Evolutionary conservation across 2,329 filamentous ascomycete species (phyloP).

Genomic region (Colletotrichum australisinense): DNA sequence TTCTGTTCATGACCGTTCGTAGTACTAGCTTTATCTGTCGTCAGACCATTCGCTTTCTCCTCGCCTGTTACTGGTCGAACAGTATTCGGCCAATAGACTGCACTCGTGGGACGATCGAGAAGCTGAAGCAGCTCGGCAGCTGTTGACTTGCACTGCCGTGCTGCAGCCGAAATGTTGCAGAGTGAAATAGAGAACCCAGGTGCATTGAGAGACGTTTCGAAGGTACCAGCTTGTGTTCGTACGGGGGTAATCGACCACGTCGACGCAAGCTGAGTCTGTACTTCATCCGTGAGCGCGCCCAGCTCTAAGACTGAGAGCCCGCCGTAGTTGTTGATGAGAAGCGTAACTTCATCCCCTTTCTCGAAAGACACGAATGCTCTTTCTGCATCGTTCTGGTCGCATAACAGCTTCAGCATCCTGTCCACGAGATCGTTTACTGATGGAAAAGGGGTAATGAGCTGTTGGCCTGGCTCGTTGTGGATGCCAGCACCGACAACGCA

Average conservation of each 20-base stretch:
- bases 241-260: conserved; percentile 60
- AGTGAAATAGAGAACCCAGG: conserved; percentile 67
- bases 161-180: conserved; percentile 57
- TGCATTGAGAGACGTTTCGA: conserved; percentile 65
- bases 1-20: not conserved
- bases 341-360: conserved; percentile 55
- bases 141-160: conserved; percentile 38
- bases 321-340: conserved; percentile 69
- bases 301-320: conserved; percentile 66
- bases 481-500: conserved; percentile 65
- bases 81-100: conserved; percentile 60
- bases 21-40: not conserved
- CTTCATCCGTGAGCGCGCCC: conserved; percentile 64
- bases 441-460: conserved; percentile 51
- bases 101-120: conserved; percentile 61
- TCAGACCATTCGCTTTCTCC: not conserved
- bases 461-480: conserved; percentile 56
- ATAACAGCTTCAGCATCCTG: conserved; percentile 63
- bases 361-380: conserved; percentile 62
- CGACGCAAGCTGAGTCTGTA: conserved; percentile 57
- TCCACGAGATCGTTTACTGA: conserved; percentile 51
- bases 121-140: conserved; percentile 55
- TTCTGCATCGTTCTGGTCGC: conserved; percentile 63
- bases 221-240: conserved; percentile 58
- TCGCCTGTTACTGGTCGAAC: conserved; percentile 3